These are phyloP conservation scores for Gnomoniopsis sp. DNA, from an alignment of 2,329 filamentous ascomycete genomes.

Conservation along the genomic window DNA sequence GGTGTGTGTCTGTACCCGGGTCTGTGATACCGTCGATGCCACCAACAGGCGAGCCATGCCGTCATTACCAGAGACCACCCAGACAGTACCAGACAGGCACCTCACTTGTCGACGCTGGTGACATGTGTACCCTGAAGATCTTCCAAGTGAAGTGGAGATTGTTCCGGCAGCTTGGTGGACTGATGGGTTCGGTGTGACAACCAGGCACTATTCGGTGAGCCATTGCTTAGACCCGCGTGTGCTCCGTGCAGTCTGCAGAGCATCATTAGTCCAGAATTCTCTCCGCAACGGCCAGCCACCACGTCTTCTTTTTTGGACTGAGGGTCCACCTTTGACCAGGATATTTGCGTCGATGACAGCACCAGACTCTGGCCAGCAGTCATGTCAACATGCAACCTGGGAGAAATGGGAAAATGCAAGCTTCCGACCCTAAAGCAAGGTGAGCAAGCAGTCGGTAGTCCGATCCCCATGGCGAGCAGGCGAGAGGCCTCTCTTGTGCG, in stretches of 20 bases:
- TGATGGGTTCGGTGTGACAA: neutral
- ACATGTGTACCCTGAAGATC: neutral
- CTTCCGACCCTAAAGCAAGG: neutral
- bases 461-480: neutral
- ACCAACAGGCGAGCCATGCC: slow-evolving; percentile 11
- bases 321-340: neutral
- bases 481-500: neutral
- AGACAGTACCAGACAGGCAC: neutral
- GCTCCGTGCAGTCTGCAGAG: no score
- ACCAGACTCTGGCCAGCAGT: neutral
- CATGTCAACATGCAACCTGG: neutral
- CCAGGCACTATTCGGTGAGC: neutral
- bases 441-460: neutral
- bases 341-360: neutral
- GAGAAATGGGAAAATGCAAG: neutral
- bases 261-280: neutral
- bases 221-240: neutral
- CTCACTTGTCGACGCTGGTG: no score
- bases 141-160: neutral
- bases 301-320: neutral
- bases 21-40: slow-evolving; percentile 11
- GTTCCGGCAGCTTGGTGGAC: neutral
- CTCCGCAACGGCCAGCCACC: neutral
- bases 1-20: slow-evolving; percentile 16
- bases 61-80: slow-evolving; percentile 11